Base-by-base conservation (phyloP, 352 stramenopile species). In the Globisporangium echinulatum region DNA sequence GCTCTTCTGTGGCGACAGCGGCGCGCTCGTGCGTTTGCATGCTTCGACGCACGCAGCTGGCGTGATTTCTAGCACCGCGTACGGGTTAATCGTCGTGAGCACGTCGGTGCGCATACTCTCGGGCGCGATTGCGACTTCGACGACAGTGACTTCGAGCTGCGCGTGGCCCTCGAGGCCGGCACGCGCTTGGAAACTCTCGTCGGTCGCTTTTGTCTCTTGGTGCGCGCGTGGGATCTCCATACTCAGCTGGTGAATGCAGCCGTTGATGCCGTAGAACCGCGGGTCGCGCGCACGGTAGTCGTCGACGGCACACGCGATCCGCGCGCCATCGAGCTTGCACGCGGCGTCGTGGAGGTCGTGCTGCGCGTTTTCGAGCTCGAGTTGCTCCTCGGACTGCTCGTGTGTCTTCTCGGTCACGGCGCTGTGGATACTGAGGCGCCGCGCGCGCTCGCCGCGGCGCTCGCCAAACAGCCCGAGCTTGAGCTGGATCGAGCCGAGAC, bases 191-290 rank as follows among this genome's bases (percentile, higher is more conserved):
- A 88, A 89, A 0, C 63, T 57, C 66, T 89, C 78, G 49, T 90
- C 81, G 0, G 69, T 69, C 7, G 77, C 71, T n/a, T 59, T 65
- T 36, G 67, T 82, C 36, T 87, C 74, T n/a, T 67, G 66, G 61
- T 88, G 77, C 3, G 82, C 77, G 36, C 74, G 69, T 6, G 77
- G 58, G 46, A 91, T 79, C 50, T 87, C 79, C 5, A 70, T 66
- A 49, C 87, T 86, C 7, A 88, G 60, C 14, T 83, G 71, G 42
- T 91, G 79, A 59, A 91, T 87, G 62, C 79, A 89, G 9, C 82
- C 82, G 52, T 91, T 91, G 48, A 91, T 78, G 6, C 82, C 82
- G 55, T 91, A 91, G 56, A 91, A 91, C n/a, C 78, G 70, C 3
- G 82, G 82, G 10, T 89, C 69, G 4, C 71, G 74, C 2, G 72